phyloP scores from a whole-genome alignment of 192 early-diverging fungal species.

The Backusella luteola region DNA sequence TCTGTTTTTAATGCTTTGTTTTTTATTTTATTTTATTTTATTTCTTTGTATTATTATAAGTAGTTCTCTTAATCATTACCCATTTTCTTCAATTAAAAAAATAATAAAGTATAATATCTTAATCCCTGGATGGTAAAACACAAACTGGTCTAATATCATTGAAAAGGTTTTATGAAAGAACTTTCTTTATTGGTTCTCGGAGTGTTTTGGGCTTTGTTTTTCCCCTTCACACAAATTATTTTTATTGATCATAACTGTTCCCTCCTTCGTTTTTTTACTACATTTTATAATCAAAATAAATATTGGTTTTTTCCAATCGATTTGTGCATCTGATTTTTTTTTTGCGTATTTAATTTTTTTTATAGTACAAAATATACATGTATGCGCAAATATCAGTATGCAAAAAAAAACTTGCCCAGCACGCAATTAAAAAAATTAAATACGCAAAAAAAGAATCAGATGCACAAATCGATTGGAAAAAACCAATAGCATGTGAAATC shows the following conservation, averaged over 20 bases:
- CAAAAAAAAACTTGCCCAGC: too few relatives aligned
- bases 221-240: not conserved
- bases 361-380: too few relatives aligned
- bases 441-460: too few relatives aligned
- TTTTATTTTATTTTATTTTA: not conserved
- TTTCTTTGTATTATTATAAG: not conserved
- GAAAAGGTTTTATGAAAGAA: not conserved
- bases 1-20: slow-evolving; percentile 8
- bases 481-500: not conserved
- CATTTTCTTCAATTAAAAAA: not conserved
- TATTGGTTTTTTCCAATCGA: too few relatives aligned
- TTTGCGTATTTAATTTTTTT: too few relatives aligned
- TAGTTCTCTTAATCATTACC: not conserved
- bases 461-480: too few relatives aligned
- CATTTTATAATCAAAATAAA: not conserved
- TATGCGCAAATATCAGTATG: too few relatives aligned
- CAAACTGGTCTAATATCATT: not conserved
- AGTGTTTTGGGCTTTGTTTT: not conserved
- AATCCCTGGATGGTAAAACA: not conserved
- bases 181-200: not conserved
- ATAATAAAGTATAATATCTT: not conserved
- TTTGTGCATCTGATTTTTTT: too few relatives aligned
- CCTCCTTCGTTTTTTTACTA: too few relatives aligned
- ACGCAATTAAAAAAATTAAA: too few relatives aligned
- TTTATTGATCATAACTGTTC: not conserved